Conservation (phyloP, 1,284 basidiomycete species). For the Pyrrhoderma noxium region DNA sequence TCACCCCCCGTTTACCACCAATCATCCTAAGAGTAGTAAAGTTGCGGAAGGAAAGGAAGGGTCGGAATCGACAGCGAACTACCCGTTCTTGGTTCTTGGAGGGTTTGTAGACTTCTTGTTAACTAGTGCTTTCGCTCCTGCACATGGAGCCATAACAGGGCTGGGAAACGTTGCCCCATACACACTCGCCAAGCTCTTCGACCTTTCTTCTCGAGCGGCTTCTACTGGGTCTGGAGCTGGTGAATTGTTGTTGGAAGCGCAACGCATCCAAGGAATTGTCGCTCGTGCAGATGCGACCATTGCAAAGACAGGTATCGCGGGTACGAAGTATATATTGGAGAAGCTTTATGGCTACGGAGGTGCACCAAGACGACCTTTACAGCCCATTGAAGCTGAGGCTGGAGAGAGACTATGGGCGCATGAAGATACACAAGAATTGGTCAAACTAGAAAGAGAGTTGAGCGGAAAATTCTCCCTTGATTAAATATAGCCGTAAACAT, state of each 20-base stretch:
- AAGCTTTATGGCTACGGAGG: slow-evolving; percentile 75
- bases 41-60: slow-evolving; percentile 35
- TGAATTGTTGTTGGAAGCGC: slow-evolving; percentile 53
- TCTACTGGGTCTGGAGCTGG: slow-evolving; percentile 41
- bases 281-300: slow-evolving; percentile 77
- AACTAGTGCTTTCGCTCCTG: slow-evolving; percentile 39
- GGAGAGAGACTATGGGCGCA: slow-evolving; percentile 62
- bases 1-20: slow-evolving; percentile 45
- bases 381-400: slow-evolving; percentile 47
- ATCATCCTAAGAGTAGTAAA: slow-evolving; percentile 43
- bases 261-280: slow-evolving; percentile 70
- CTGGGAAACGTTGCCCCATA: slow-evolving; percentile 47
- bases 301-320: slow-evolving; percentile 70
- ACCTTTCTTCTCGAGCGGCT: slow-evolving; percentile 46
- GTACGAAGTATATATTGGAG: slow-evolving; percentile 75
- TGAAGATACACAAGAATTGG: slow-evolving; percentile 57
- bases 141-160: slow-evolving; percentile 52
- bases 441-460: slow-evolving; percentile 59
- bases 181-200: slow-evolving; percentile 55
- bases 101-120: slow-evolving; percentile 52
- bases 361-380: slow-evolving; percentile 65
- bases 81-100: slow-evolving; percentile 58
- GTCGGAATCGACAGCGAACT: slow-evolving; percentile 26
- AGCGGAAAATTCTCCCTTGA: slow-evolving; percentile 24
- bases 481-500: too few relatives aligned